Conservation (phyloP, 139 green algal genomes). For the Penium margaritaceum region DNA sequence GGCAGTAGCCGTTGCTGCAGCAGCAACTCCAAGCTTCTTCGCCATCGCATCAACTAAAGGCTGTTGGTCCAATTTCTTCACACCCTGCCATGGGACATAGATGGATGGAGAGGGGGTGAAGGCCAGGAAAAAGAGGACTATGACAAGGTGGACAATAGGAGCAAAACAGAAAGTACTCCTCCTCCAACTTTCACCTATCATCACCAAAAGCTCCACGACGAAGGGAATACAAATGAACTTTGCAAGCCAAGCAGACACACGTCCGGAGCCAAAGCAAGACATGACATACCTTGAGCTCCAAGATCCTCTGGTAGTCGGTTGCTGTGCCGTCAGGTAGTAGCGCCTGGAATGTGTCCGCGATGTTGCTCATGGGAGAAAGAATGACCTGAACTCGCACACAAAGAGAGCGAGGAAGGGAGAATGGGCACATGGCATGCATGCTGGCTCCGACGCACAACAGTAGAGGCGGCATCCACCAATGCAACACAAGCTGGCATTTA, state of each 20-base stretch:
- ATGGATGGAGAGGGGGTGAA: neutral
- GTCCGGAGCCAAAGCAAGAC: no score
- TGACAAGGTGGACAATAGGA: no score
- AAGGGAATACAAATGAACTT: no score
- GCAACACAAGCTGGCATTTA: no score
- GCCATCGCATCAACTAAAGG: constrained; percentile 20
- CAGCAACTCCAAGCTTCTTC: neutral
- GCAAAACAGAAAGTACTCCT: no score
- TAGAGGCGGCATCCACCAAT: no score
- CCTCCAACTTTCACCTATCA: no score
- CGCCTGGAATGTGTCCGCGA: constrained; percentile 68
- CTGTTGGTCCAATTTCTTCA: constrained; percentile 43
- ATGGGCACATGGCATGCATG: no score
- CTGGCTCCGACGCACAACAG: no score
- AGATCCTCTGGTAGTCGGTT: constrained; percentile 63
- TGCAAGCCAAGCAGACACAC: no score
- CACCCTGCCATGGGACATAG: constrained; percentile 16
- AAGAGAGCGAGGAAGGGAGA: neutral
- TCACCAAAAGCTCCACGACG: no score
- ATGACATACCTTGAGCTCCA: constrained; percentile 68
- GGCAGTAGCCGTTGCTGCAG: neutral
- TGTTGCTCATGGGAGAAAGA: constrained; percentile 56
- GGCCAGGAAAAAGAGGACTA: neutral
- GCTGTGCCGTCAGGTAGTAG: constrained; percentile 56
- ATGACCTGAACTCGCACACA: constrained; percentile 68